Evolutionary conservation across 257 asterid species (phyloP).

Genomic region (Penstemon davidsonii): DNA sequence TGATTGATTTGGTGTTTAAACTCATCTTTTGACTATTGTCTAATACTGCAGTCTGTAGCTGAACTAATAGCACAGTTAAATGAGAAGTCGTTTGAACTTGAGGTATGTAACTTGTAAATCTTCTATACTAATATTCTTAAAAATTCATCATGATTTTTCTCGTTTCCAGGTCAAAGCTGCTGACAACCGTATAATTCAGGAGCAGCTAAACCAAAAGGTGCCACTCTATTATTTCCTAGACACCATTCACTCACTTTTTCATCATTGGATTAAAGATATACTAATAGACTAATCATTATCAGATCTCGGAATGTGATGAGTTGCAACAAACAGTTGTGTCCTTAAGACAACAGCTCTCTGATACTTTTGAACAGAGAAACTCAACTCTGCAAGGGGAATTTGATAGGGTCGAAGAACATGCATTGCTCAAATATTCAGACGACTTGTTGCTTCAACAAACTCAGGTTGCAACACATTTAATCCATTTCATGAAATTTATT

Average conservation of each 20-base stretch:
- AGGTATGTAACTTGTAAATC: constrained; percentile 53
- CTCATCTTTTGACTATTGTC: constrained; percentile 28
- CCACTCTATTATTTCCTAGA: constrained; percentile 27
- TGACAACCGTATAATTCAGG: constrained; percentile 90
- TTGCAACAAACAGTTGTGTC: constrained; percentile 62
- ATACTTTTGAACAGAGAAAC: constrained; percentile 46
- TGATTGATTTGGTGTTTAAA: constrained; percentile 14
- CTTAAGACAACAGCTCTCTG: constrained; percentile 67
- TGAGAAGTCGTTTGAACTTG: constrained; percentile 97
- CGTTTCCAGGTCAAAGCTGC: constrained; percentile 86
- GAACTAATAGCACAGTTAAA: constrained; percentile 79
- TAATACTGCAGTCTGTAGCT: constrained; percentile 60
- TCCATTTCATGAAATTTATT: constrained; percentile 16
- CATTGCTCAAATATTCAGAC: constrained; percentile 40
- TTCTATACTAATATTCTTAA: constrained; percentile 7
- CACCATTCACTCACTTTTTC: constrained; percentile 5
- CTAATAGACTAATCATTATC: constrained; percentile 28
- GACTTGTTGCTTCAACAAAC: constrained; percentile 56
- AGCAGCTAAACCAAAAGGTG: constrained; percentile 93
- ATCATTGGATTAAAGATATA: constrained; percentile 19
- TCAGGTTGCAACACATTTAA: constrained; percentile 50
- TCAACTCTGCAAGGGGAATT: constrained; percentile 37
- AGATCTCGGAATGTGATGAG: constrained; percentile 77
- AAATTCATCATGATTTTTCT: constrained; percentile 19
- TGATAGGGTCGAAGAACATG: constrained; percentile 44